phyloP scores from a whole-genome alignment of 2,329 filamentous ascomycete genomes.

The Penicillium paneum region DNA sequence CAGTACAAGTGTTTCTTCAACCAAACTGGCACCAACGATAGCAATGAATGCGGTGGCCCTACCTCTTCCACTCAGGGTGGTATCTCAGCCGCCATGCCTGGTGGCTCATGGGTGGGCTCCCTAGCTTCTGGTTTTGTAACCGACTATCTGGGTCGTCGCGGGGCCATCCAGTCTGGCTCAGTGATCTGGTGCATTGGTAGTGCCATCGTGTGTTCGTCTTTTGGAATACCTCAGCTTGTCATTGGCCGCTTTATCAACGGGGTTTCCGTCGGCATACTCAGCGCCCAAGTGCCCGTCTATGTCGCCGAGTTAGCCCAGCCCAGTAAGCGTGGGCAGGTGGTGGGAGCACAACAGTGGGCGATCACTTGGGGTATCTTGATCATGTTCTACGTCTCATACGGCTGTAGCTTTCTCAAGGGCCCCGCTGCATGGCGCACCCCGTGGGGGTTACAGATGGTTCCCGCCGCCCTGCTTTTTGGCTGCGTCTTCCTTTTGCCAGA shows the following conservation, averaged over 20 bases:
- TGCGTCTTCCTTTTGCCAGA: constrained; percentile 54
- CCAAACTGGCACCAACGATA: constrained; percentile 43
- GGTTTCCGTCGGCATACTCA: constrained; percentile 70
- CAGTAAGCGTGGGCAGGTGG: constrained; percentile 57
- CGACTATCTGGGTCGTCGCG: constrained; percentile 55
- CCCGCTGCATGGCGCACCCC: constrained; percentile 60
- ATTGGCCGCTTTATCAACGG: constrained; percentile 69
- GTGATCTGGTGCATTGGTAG: constrained; percentile 54
- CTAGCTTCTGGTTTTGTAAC: constrained; percentile 54
- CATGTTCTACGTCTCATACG: constrained; percentile 65
- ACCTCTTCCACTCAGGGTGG: constrained; percentile 59
- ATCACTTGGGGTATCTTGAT: constrained; percentile 70
- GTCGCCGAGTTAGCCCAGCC: constrained; percentile 63
- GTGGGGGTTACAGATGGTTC: constrained; percentile 64
- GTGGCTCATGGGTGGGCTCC: constrained; percentile 65
- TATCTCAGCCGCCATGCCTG: constrained; percentile 72
- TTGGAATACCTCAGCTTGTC: constrained; percentile 68
- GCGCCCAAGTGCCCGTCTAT: constrained; percentile 68
- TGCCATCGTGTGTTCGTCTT: constrained; percentile 60
- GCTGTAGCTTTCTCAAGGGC: constrained; percentile 59
- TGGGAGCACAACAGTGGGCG: constrained; percentile 70
- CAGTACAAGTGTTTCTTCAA: constrained; percentile 71
- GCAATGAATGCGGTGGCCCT: constrained; percentile 43
- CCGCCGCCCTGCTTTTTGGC: constrained; percentile 56
- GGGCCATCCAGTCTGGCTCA: constrained; percentile 52